Evolutionary conservation across 2,329 filamentous ascomycete genomes (phyloP), one percentile per base, ranked within the genome.

Genomic region (Zarea fungicola): DNA sequence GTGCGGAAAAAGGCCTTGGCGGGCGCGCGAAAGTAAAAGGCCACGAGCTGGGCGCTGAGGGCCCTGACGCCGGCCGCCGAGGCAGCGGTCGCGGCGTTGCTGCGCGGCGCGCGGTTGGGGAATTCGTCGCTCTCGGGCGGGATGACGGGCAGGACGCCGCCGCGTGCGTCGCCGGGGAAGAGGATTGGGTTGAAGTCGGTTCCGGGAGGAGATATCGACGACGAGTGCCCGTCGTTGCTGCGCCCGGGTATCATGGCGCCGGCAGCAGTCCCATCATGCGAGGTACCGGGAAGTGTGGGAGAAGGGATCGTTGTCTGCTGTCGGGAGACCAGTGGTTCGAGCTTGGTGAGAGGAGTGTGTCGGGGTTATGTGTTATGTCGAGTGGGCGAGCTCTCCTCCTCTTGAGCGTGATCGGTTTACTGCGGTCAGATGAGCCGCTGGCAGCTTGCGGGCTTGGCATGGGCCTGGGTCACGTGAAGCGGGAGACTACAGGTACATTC

Each of bases 1-100:
- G 88, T 91, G 53, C 89, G 81, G 69, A 96, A 95, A 64, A 96
- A 96, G 14, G 90, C 87, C 68, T 96, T 96, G 46, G 90, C 87
- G 1, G 91, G 91, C 0, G 89, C 89, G 49, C 90, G 78, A 63
- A 96, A 96, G 70, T 95, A 96, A 60, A 96, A 96, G 21, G 89
- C 85, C 48, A 96, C 79, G 59, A 89, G 75, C 62, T 95, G 87
- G 7, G 89, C 86, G 58, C 85, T 91, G 54, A 96, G 66, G 23
- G 90, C 91, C 40, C 91, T 85, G 54, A 90, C 87, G 34, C 88
- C 82, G 19, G 90, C 90, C 5, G 90, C 90, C 19, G 88, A 90
- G n/a, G 88, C 87, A 41, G 87, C 90, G 3, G 78, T 81, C 6
- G 78, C 77, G 31, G 77, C 77, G 61, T 80, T 78, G 61, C 65